These are phyloP conservation scores for Escovopsis sp. DNA, from an alignment of 2,329 filamentous ascomycete species.

Conservation along the genomic window DNA sequence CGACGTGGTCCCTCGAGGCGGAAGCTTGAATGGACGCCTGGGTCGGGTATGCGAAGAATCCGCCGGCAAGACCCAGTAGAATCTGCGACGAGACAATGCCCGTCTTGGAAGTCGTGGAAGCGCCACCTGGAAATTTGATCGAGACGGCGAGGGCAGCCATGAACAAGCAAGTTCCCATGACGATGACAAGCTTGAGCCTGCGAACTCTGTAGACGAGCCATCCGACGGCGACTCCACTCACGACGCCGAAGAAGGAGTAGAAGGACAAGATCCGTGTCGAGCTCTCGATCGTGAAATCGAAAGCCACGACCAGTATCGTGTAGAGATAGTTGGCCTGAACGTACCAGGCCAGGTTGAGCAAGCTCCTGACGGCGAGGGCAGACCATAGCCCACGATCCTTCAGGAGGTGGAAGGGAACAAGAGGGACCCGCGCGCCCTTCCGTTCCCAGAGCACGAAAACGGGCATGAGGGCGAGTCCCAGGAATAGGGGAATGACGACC, in stretches of 20 bases:
- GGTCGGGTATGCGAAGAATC: slow-evolving; percentile 34
- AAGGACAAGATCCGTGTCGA: slow-evolving; percentile 42
- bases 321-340: slow-evolving; percentile 45
- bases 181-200: slow-evolving; percentile 41
- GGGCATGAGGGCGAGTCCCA: slow-evolving; percentile 33
- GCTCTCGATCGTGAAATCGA: slow-evolving; percentile 36
- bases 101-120: slow-evolving; percentile 21
- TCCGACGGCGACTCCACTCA: slow-evolving; percentile 36
- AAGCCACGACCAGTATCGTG: slow-evolving; percentile 41
- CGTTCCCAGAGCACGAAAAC: slow-evolving; percentile 39
- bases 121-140: slow-evolving; percentile 37
- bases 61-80: slow-evolving; percentile 41
- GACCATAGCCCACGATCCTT: slow-evolving; percentile 47
- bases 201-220: slow-evolving; percentile 35
- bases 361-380: slow-evolving; percentile 35
- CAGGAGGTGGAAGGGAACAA: slow-evolving; percentile 42
- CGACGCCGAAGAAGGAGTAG: slow-evolving; percentile 36
- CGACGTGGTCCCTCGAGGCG: slow-evolving; percentile 21
- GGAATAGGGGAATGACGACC: slow-evolving; percentile 33
- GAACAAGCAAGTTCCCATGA: slow-evolving; percentile 39
- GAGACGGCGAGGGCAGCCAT: slow-evolving; percentile 40
- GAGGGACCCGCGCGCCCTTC: slow-evolving; percentile 29
- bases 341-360: slow-evolving; percentile 38
- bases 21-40: slow-evolving; percentile 26
- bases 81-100: slow-evolving; percentile 42